Evolutionary conservation across 1,284 basidiomycete genomes (phyloP), one percentile per base, ranked within the genome.

Genomic region (Amylostereum areolatum): DNA sequence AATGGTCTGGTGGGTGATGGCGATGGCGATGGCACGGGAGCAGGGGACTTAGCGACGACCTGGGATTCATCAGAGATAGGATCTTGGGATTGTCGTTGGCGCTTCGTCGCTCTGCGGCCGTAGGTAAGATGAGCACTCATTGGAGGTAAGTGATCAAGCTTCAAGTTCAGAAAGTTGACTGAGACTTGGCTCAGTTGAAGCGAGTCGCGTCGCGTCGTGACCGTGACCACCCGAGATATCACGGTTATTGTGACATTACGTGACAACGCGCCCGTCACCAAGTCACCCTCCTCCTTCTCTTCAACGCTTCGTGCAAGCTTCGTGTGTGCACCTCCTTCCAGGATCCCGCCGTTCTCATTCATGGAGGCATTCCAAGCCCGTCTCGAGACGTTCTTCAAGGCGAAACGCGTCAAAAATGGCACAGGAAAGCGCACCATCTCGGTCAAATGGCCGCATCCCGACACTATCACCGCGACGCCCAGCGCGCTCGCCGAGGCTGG

Each of bases 401-500:
- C 69, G 56, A 60, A 81, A 58, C 58, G 67, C 58, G 41, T 64
- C 54, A 68, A 84, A 65, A 62, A 65, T 3, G 60, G 68, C 0
- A 57, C 62, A 3, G 59, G 54, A 39, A 72, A 68, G 50, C 45
- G 61, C 1, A 67, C 72, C 1, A 62, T 65, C 2, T 62, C 66
- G 29, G 48, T 80, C 45, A 84, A 78, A 66, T 89, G 86, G 86
- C 80, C 85, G 0, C 86, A 89, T 57, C 75, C 82, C 2, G 46
- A 63, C 1, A 60, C 66, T 36, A 85, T 78, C 64, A 66, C 69
- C 51, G 83, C 91, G 42, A 91, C 77, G 41, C 82, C 91, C 1
- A 66, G 74, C 44, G 71, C 75, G 3, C 78, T 94, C 28, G 85
- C 91, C 2, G 79, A 85, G 53, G 91, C 91, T 2, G 91, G 91